Conservation (phyloP, 2,329 filamentous ascomycete genomes). For the Colletotrichum nymphaeae region DNA sequence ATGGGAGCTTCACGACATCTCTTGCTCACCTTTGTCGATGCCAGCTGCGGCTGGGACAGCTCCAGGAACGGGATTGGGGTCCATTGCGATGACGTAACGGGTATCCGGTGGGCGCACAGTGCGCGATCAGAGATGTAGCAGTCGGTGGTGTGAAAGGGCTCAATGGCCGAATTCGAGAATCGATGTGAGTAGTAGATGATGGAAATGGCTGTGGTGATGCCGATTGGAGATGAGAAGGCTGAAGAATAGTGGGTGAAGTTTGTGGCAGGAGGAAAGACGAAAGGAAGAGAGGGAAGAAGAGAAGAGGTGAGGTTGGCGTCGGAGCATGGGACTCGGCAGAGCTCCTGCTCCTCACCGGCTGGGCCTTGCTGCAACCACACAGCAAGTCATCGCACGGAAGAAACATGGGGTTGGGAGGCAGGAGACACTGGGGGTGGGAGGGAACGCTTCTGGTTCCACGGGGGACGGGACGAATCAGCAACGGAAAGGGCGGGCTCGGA, state of each 20-base stretch:
- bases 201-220: background rate
- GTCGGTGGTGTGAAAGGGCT: conserved; percentile 1
- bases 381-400: conserved; percentile 33
- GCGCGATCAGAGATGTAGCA: conserved; percentile 2
- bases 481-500: conserved; percentile 29
- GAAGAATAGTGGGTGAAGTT: conserved; percentile 9
- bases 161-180: conserved; percentile 24
- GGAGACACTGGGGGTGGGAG: background rate
- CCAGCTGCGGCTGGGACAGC: conserved; percentile 37
- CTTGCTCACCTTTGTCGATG: conserved; percentile 45
- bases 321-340: conserved; percentile 15
- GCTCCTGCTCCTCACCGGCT: background rate
- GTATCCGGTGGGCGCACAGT: conserved; percentile 26
- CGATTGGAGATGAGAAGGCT: conserved; percentile 17
- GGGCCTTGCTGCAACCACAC: conserved; percentile 22
- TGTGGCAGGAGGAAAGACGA: conserved; percentile 4
- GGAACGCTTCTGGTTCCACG: conserved; percentile 11
- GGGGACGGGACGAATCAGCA: conserved; percentile 27
- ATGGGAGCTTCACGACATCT: background rate
- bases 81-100: conserved; percentile 50
- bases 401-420: conserved; percentile 27
- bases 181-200: conserved; percentile 1
- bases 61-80: conserved; percentile 39
- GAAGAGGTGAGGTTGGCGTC: conserved; percentile 34
- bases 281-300: conserved; percentile 34